phyloP scores from a whole-genome alignment of 2,329 filamentous ascomycete genomes.

The Pseudocercospora vitis region DNA sequence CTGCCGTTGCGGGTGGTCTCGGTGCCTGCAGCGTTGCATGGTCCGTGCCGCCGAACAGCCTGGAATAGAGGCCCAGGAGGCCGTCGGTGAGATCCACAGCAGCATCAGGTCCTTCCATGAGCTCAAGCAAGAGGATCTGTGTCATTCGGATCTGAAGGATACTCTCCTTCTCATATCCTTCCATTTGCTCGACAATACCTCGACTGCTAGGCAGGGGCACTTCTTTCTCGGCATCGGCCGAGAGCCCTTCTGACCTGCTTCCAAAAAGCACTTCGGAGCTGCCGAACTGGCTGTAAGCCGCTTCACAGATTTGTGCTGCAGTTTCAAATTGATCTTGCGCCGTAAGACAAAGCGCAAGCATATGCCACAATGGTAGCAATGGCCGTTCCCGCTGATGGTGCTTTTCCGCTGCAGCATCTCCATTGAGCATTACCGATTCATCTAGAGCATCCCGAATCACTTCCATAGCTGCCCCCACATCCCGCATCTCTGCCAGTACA shows the following conservation, averaged over 20 bases:
- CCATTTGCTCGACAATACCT: constrained; percentile 75
- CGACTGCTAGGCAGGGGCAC: constrained; percentile 23
- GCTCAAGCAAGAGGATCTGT: constrained; percentile 78
- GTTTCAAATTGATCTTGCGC: constrained; percentile 81
- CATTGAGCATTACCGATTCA: constrained; percentile 22
- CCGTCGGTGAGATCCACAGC: constrained; percentile 89
- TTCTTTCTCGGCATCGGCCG: constrained; percentile 25
- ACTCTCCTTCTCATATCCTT: constrained; percentile 77
- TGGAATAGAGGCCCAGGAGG: constrained; percentile 75
- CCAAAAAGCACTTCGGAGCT: constrained; percentile 70
- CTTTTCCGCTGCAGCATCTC: constrained; percentile 16
- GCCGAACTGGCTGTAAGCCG: constrained; percentile 85
- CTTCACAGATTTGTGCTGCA: constrained; percentile 80
- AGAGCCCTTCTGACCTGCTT: constrained; percentile 48
- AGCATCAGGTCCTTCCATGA: constrained; percentile 76
- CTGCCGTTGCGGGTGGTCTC: constrained; percentile 53
- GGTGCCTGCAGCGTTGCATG: constrained; percentile 26
- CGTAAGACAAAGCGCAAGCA: constrained; percentile 81
- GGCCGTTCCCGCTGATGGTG: constrained; percentile 54
- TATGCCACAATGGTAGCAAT: constrained; percentile 84
- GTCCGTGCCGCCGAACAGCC: constrained; percentile 69
- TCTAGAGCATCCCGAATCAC: constrained; percentile 73
- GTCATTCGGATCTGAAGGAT: constrained; percentile 97
- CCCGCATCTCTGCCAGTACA: constrained; percentile 84
- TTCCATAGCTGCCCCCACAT: constrained; percentile 77